Evolutionary conservation across 345 rosid genomes (phyloP).

Genomic region (Viola odorata): DNA sequence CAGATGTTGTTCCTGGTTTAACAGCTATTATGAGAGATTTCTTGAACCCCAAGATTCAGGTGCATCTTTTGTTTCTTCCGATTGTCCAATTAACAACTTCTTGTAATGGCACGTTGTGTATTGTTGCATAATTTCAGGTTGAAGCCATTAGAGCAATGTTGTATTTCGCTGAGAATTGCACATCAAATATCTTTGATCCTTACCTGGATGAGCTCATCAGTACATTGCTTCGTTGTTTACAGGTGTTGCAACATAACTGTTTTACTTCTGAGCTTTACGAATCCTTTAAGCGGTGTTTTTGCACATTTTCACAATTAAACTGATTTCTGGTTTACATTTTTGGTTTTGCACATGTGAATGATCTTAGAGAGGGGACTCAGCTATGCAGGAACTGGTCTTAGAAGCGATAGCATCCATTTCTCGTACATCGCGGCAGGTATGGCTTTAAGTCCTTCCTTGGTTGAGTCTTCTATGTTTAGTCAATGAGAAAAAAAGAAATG

Average conservation of each 20-base stretch:
- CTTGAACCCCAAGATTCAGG: conserved; percentile 7
- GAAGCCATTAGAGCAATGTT: background rate
- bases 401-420: conserved; percentile 1
- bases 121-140: background rate
- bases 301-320: background rate
- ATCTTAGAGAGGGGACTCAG: conserved; percentile 7
- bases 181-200: conserved; percentile 4
- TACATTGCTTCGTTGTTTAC: conserved; percentile 3
- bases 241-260: background rate
- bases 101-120: background rate
- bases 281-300: no score
- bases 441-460: background rate
- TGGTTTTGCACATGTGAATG: background rate
- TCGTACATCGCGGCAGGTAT: conserved; percentile 6
- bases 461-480: background rate
- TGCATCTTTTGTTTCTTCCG: background rate
- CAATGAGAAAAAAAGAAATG: background rate
- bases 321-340: background rate
- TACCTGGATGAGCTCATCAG: conserved; percentile 5
- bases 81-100: background rate
- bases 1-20: conserved; percentile 3
- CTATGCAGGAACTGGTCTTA: background rate
- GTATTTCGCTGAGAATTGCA: conserved; percentile 4
- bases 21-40: conserved; percentile 5
- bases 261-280: background rate